These are phyloP conservation scores for Corrigiola litoralis DNA, from an alignment of 179 eudicot species.

Conservation along the genomic window DNA sequence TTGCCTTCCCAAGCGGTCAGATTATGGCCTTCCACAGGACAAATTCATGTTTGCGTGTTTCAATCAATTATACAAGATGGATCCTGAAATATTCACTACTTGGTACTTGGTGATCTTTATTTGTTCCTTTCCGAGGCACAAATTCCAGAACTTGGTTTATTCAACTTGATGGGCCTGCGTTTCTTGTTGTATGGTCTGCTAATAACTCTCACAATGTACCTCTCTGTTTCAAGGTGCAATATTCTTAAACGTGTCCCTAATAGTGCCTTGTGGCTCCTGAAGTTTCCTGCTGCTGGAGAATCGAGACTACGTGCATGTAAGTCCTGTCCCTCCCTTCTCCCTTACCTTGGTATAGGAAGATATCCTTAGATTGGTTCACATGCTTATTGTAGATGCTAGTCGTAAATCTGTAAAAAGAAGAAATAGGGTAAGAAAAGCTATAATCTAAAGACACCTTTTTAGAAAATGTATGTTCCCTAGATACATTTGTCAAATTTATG, in stretches of 20 bases:
- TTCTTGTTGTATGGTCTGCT: not conserved
- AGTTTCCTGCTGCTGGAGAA: constrained; percentile 95
- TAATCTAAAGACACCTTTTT: too few species aligned
- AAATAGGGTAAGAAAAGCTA: too few species aligned
- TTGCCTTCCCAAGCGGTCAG: constrained; percentile 72
- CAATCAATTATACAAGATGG: constrained; percentile 95
- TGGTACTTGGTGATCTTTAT: constrained; percentile 41
- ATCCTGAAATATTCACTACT: constrained; percentile 73
- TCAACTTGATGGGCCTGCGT: not conserved
- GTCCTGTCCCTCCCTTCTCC: constrained; percentile 17
- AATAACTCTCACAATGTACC: not conserved
- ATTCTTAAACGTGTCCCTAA: constrained; percentile 85
- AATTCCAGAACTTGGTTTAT: not conserved
- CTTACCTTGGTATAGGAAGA: not conserved
- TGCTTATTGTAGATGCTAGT: not conserved
- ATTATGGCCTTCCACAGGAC: constrained; percentile 83
- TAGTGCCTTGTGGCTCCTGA: constrained; percentile 91
- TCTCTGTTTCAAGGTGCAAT: constrained; percentile 65
- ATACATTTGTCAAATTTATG: not conserved
- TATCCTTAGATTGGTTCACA: not conserved
- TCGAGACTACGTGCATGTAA: constrained; percentile 78
- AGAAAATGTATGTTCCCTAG: not conserved
- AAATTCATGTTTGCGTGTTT: constrained; percentile 93
- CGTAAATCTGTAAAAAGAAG: not conserved
- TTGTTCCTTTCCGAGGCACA: not conserved